Evolutionary conservation across 352 stramenopile species (phyloP), one percentile per base, ranked within the genome.

Genomic region (Phytopythium montanum): DNA sequence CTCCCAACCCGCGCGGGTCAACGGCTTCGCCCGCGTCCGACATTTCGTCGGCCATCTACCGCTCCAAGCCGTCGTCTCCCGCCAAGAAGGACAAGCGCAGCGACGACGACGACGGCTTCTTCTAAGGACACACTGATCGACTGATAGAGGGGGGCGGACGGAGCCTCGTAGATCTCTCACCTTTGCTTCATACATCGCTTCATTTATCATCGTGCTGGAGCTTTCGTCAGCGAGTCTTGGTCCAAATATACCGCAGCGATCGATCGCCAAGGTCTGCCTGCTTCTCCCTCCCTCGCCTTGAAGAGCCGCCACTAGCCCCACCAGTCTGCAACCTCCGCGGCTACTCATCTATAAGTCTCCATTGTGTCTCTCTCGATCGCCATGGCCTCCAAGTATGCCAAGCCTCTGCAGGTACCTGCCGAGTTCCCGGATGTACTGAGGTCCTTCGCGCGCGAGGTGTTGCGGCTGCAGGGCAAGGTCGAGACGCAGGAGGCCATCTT

Each of bases 321-420:
- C 19, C 25, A 7, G 39, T 21, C 19, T 5, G 39, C 39, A 46
- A 25, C 44, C 3, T 29, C 16, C 45, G 25, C 28, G 25, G 12
- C 25, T 36, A 13, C 45, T 52, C 23, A 29, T 50, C 21, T 9
- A 28, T 18, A n/a, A 23, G 14, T 21, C 4, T 33, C 45, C 23
- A 8, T 28, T 51, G 23, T 2, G 39, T 48, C 21, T 26, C 10
- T 10, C 29, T 28, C 3, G 5, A 4, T 21, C 33, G 60, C 18
- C 10, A 94, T 96, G 82, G 79, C 87, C 38, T 93, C 82, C 58
- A 91, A 88, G 68, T 95, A 94, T 33, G 80, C 85, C 41, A 95
- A 95, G 70, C 70, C 75, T 18, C 79, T 94, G 54, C 79, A 88
- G 46, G 70, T 95, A 48, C 86, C 85, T 23, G 56, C 54, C 7